A percentile compares a stretch with the other conserved stretches of the same genome.
Conservation (phyloP, 2,329 filamentous ascomycete species). For the Fusarium newnesense region DNA sequence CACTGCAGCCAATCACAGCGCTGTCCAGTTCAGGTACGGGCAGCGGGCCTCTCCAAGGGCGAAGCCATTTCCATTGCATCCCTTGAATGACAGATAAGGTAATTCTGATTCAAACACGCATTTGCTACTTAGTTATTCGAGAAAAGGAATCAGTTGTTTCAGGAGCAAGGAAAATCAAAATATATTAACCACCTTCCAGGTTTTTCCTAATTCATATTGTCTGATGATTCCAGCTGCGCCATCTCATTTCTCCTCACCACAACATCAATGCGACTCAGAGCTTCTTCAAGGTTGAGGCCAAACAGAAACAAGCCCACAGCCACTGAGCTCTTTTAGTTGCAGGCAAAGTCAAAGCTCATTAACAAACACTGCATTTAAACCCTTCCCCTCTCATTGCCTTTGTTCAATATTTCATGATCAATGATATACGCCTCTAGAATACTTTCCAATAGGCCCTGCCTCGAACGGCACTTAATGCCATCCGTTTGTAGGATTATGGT, state of each 20-base stretch:
- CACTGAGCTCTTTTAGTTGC: not conserved
- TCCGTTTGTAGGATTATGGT: not conserved
- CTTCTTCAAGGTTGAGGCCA: not conserved
- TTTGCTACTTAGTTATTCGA: not conserved
- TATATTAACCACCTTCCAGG: not conserved
- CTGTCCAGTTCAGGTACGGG: not conserved
- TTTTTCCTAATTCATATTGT: not conserved
- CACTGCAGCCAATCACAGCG: constrained; percentile 37
- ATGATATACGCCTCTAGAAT: not conserved
- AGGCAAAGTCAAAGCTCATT: not conserved
- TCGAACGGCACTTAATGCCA: constrained; percentile 14
- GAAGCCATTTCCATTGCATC: not conserved
- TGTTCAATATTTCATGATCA: not conserved
- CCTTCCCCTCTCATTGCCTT: not conserved
- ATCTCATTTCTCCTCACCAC: not conserved
- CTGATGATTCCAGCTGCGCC: not conserved
- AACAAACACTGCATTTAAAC: not conserved
- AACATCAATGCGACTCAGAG: not conserved
- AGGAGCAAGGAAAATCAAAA: not conserved
- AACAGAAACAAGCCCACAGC: not conserved
- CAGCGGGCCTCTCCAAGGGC: not conserved
- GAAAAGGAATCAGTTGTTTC: not conserved
- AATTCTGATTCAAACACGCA: not conserved
- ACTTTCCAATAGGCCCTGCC: not conserved
- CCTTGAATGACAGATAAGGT: not conserved